Conservation (phyloP, 176 grass and related monocot genomes). For the Carex littledalei region DNA sequence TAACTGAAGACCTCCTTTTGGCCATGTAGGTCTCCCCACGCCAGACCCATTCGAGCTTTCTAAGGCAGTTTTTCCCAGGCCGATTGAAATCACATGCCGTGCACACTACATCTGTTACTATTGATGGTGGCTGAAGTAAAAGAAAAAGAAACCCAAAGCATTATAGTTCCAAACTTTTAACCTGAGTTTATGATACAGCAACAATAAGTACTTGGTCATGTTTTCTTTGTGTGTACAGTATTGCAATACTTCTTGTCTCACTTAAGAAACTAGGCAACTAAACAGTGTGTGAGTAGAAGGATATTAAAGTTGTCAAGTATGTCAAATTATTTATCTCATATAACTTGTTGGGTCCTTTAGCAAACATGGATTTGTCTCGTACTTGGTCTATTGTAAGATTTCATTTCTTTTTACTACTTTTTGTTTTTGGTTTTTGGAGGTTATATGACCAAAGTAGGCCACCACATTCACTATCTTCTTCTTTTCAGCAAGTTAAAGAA, state of each 20-base stretch:
- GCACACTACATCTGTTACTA: slow-evolving; percentile 95
- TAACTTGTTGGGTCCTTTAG: not conserved
- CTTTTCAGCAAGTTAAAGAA: not conserved
- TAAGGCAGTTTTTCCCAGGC: slow-evolving; percentile 91
- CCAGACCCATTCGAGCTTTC: slow-evolving; percentile 98
- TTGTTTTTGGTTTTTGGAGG: not conserved
- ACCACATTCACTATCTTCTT: not conserved
- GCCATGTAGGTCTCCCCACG: slow-evolving; percentile 88
- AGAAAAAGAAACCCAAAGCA: slow-evolving; percentile 7
- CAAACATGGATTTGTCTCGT: not conserved
- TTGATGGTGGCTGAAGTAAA: slow-evolving; percentile 74
- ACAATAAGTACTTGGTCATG: not conserved
- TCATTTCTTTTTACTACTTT: not conserved
- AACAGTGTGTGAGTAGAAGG: not conserved
- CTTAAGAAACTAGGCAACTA: not conserved
- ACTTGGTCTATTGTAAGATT: not conserved
- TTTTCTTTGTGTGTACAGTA: not conserved
- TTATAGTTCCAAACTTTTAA: not conserved
- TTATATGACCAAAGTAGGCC: not conserved
- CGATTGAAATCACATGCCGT: slow-evolving; percentile 98
- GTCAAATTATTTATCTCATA: not conserved
- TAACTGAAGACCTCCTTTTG: slow-evolving; percentile 60
- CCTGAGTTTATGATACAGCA: not conserved
- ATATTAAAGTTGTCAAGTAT: not conserved
- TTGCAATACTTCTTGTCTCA: not conserved